Evolutionary conservation across 1,284 basidiomycete genomes (phyloP).

Genomic region (Porogramme epimiltina): DNA sequence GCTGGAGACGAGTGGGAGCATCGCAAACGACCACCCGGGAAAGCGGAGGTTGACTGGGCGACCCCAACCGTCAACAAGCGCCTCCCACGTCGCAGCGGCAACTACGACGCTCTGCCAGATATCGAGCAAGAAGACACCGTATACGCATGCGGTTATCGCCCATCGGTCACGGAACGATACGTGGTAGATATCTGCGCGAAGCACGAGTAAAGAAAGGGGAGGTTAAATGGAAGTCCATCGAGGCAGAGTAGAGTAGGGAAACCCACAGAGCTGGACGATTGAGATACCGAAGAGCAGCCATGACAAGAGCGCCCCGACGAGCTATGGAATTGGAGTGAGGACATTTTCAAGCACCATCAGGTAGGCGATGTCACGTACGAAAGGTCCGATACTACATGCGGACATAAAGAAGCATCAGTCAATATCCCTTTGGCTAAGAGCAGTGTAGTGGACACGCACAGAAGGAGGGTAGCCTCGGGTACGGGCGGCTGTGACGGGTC

Average conservation of each 20-base stretch:
- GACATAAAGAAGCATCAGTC: neutral
- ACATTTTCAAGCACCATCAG: neutral
- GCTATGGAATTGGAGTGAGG: neutral
- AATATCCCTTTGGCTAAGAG: neutral
- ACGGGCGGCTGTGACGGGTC: neutral
- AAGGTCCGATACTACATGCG: conserved; percentile 1
- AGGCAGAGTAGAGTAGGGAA: neutral
- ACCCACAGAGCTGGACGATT: conserved; percentile 15
- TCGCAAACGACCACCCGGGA: conserved; percentile 6
- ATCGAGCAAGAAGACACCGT: conserved; percentile 11
- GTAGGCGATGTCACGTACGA: neutral
- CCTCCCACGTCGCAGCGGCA: conserved; percentile 1
- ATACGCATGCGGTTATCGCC: conserved; percentile 9
- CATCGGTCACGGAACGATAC: conserved; percentile 9
- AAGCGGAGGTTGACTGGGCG: neutral
- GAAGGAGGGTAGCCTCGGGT: neutral
- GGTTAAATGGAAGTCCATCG: neutral
- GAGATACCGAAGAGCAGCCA: conserved; percentile 14
- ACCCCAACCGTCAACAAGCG: conserved; percentile 3
- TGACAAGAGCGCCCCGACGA: conserved; percentile 3
- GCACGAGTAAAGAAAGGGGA: too few species aligned
- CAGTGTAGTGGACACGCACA: neutral
- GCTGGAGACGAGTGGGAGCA: conserved; percentile 7
- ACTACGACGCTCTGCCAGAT: conserved; percentile 12
- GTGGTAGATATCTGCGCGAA: conserved; percentile 12